Conservation (phyloP, 2,329 filamentous ascomycete species). For the Pezicula carpinea region DNA sequence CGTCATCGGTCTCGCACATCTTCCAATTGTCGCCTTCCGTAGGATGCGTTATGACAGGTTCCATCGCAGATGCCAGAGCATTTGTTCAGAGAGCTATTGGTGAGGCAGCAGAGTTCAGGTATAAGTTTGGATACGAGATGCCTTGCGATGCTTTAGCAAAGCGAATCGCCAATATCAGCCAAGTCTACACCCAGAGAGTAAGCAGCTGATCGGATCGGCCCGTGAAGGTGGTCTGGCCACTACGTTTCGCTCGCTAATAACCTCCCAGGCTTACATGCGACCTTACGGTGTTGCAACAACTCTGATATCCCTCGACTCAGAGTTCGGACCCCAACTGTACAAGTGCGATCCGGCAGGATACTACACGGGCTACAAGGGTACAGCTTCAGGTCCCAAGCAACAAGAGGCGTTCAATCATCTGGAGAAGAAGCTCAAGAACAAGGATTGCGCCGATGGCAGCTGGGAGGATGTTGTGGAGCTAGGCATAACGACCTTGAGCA, state of each 20-base stretch:
- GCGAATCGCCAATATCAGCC: conserved; percentile 96
- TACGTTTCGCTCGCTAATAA: conserved; percentile 12
- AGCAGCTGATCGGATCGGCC: conserved; percentile 28
- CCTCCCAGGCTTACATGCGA: conserved; percentile 83
- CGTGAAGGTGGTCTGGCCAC: conserved; percentile 25
- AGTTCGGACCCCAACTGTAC: conserved; percentile 91
- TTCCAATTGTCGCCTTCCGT: conserved; percentile 95
- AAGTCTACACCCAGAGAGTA: conserved; percentile 97
- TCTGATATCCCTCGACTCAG: conserved; percentile 87
- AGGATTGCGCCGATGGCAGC: conserved; percentile 83
- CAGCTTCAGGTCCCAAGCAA: conserved; percentile 94
- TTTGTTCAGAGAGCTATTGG: conserved; percentile 89
- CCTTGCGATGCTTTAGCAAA: conserved; percentile 95
- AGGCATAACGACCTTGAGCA: conserved; percentile 91
- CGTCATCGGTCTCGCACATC: conserved; percentile 92
- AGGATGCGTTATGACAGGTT: conserved; percentile 97
- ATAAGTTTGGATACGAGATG: conserved; percentile 99
- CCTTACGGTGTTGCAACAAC: conserved; percentile 95
- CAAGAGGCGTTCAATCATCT: conserved; percentile 98
- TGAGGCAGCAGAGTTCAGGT: conserved; percentile 95
- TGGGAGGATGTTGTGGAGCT: conserved; percentile 99
- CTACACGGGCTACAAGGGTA: conserved; percentile 98
- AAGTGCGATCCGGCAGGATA: conserved; percentile 98
- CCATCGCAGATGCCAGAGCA: conserved; percentile 93
- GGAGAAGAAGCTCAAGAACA: conserved; percentile 99